phyloP scores from a whole-genome alignment of 352 stramenopile genomes.

The Phytophthora agathidicida region DNA sequence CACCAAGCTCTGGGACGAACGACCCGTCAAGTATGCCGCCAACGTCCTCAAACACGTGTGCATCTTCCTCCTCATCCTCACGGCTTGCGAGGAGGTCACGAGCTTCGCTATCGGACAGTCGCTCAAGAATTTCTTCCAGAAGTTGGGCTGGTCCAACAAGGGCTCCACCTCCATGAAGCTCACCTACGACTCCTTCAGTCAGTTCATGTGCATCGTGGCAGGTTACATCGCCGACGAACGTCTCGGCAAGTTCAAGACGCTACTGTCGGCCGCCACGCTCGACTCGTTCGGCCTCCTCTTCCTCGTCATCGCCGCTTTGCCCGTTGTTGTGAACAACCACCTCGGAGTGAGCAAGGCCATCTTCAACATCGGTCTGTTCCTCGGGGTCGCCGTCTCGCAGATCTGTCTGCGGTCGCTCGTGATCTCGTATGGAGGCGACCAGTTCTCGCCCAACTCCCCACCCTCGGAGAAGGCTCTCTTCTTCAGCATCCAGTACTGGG shows the following conservation, averaged over 20 bases:
- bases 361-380: constrained; percentile 61
- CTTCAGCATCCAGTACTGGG: constrained; percentile 88
- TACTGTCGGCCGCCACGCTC: constrained; percentile 28
- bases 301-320: constrained; percentile 47
- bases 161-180: constrained; percentile 64
- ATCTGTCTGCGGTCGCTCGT: constrained; percentile 62
- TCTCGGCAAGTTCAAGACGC: constrained; percentile 46
- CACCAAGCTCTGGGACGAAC: constrained; percentile 48
- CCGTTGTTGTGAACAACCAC: constrained; percentile 37
- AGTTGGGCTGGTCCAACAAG: constrained; percentile 55
- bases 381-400: constrained; percentile 48
- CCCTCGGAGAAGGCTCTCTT: constrained; percentile 60
- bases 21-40: constrained; percentile 47
- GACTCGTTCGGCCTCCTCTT: constrained; percentile 58
- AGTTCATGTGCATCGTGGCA: constrained; percentile 62
- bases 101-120: constrained; percentile 63
- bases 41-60: constrained; percentile 62
- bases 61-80: constrained; percentile 59
- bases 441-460: constrained; percentile 51
- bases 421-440: constrained; percentile 67
- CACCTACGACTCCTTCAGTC: constrained; percentile 70
- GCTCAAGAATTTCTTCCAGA: constrained; percentile 68
- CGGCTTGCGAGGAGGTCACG: constrained; percentile 50
- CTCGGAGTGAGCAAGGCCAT: constrained; percentile 37
- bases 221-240: constrained; percentile 65